Percentiles rank a stretch among this genome's conserved stretches.
Conservation (phyloP, 441 rosid species). For the Melastoma candidum region DNA sequence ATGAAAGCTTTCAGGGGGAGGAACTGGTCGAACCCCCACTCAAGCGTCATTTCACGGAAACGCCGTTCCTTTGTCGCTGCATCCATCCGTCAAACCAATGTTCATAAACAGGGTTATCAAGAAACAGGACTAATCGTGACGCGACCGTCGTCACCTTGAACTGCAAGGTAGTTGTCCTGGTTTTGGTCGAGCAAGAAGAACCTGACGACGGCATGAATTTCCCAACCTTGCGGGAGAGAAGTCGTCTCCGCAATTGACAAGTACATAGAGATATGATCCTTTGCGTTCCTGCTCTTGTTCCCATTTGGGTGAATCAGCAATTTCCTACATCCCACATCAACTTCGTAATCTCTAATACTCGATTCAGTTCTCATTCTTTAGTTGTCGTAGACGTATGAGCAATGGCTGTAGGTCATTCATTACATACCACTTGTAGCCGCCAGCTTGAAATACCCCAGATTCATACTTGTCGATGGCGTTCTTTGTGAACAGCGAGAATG, state of each 20-base stretch:
- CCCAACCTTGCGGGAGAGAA: conserved; percentile 37
- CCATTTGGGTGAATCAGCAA: conserved; percentile 51
- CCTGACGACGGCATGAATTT: conserved; percentile 38
- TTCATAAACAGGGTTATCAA: no score
- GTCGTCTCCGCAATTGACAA: conserved; percentile 33
- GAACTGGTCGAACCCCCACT: conserved; percentile 34
- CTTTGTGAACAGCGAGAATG: conserved; percentile 36
- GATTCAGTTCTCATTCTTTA: no score
- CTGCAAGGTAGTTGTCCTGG: conserved; percentile 33
- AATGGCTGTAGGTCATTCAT: no score
- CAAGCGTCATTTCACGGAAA: conserved; percentile 26
- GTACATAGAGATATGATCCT: conserved; percentile 44
- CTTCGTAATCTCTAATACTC: no score
- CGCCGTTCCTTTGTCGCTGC: conserved; percentile 20
- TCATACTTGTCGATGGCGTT: conserved; percentile 39
- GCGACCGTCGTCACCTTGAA: conserved; percentile 31
- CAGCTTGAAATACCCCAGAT: conserved; percentile 55
- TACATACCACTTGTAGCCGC: conserved; percentile 58
- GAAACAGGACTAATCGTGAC: not conserved
- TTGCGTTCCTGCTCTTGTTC: conserved; percentile 44
- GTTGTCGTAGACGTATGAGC: no score
- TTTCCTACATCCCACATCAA: conserved; percentile 31
- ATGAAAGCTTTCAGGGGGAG: conserved; percentile 17
- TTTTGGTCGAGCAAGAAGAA: conserved; percentile 53
- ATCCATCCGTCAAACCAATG: conserved; percentile 14